Base-by-base conservation (phyloP, 345 rosid genomes). In the Erysimum cheiranthoides region DNA sequence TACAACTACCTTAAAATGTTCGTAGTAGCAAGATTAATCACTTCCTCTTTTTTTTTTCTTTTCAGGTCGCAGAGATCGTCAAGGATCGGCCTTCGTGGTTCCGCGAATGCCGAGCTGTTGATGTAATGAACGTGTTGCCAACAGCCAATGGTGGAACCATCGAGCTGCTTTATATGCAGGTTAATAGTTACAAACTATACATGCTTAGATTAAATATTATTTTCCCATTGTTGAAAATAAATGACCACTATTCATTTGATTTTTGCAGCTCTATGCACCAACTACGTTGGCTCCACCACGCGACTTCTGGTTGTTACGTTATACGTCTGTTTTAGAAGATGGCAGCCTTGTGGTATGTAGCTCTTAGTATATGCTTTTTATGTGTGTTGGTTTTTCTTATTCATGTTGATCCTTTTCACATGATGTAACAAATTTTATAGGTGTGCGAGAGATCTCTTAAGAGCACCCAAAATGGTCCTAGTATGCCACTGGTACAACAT, bases 141-240 rank as follows among this genome's bases (percentile, higher is more conserved):
- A 91, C 99, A 14, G 90, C 99, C 53, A 93, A 87, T 74, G 98
- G 99, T 85, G 99, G 99, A 91, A 96, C 99, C 84, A 86, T 96
- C 77, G 99, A 92, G 88, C 90, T 96, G 87, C 90, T 96, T 61
- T 96, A 96, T 81, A 90, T 93, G 99, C 98, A 95, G 96, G 99
- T 95, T 54, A 45, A 50, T 36, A 61, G 6, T 43, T 30, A 2
- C 1, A 62, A 8, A 42, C 3, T 6, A 12, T 36, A 13, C 13
- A 53, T 17, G 31, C 58, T 66, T 11, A 50, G 5, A 10, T 5
- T 16, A 1, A 27, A 18, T 10, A 18, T 4, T 34, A 21, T 10
- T 31, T 69, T 25, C 13, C 3, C 10, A n/a, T 38, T 21, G 46
- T 21, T 64, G 30, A 71, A 64, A 6, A 16, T 38, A 56, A 56